Percentiles rank a stretch among this genome's conserved stretches.
phyloP scores from a whole-genome alignment of 371 early-diverging fungal species.

The Conidiobolus coronatus region DNA sequence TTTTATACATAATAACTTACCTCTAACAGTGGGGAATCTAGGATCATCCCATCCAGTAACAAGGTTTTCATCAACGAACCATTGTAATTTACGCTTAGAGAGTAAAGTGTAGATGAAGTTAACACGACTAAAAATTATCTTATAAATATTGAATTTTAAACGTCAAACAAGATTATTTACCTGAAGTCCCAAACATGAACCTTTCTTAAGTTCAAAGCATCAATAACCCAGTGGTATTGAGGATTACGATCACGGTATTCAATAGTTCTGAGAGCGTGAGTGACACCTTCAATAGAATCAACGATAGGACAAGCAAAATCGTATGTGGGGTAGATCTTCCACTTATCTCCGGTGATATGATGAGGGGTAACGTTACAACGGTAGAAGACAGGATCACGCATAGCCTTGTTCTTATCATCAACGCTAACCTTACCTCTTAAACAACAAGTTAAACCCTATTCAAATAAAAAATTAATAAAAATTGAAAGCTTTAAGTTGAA shows the following conservation, averaged over 20 bases:
- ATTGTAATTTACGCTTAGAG: conserved; percentile 97
- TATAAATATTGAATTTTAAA: too few species aligned
- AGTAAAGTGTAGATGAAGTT: conserved; percentile 98
- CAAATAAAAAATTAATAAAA: conserved; percentile 1
- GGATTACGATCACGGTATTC: conserved; percentile 99
- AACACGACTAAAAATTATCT: conserved; percentile 62
- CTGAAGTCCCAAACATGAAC: conserved; percentile 85
- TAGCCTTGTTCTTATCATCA: conserved; percentile 81
- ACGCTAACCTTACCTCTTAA: conserved; percentile 97
- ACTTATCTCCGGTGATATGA: conserved; percentile 73
- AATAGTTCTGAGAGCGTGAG: conserved; percentile 94
- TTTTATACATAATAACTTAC: conserved; percentile 1
- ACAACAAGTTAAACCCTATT: conserved; percentile 60
- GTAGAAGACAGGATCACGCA: conserved; percentile 99
- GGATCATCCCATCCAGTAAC: conserved; percentile 99
- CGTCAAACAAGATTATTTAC: conserved; percentile 6
- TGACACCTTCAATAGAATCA: conserved; percentile 95
- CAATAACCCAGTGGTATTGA: conserved; percentile 97
- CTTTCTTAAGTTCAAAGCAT: conserved; percentile 64
- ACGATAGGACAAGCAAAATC: conserved; percentile 99
- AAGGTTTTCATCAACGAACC: conserved; percentile 81
- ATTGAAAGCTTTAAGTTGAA: too few species aligned
- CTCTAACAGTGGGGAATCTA: conserved; percentile 97
- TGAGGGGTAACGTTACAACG: conserved; percentile 90
- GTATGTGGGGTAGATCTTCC: conserved; percentile 98